Percentiles rank a stretch among this genome's conserved stretches.
Evolutionary conservation across 78 protist species (phyloP).

Genomic region (Cavenderia fasciculata): DNA sequence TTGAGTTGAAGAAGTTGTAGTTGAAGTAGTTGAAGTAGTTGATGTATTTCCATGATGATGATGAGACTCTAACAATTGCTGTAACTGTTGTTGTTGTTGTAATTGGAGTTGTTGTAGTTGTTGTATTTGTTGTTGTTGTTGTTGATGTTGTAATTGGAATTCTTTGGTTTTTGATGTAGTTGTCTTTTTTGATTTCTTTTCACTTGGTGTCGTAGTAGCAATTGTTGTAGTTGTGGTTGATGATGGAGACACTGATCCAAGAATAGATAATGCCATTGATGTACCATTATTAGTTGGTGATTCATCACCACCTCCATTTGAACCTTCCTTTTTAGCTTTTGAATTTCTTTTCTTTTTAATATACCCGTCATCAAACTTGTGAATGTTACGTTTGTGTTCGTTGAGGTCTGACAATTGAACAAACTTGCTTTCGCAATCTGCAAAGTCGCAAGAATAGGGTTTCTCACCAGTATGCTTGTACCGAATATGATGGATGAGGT

Average conservation of each 20-base stretch:
- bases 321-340: background rate
- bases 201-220: background rate
- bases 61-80: background rate
- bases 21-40: background rate
- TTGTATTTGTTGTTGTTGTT: background rate
- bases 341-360: constrained; percentile 65
- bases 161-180: background rate
- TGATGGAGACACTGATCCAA: no score
- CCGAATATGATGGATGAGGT: constrained; percentile 65
- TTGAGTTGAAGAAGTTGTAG: background rate
- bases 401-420: constrained; percentile 67
- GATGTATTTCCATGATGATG: background rate
- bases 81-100: background rate
- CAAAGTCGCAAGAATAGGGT: constrained; percentile 55
- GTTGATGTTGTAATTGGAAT: background rate
- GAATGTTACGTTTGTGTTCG: constrained; percentile 72
- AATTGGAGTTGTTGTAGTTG: background rate
- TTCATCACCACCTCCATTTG: background rate
- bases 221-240: no score
- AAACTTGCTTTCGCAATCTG: constrained; percentile 55
- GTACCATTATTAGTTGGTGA: no score
- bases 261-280: no score
- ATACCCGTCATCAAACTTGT: constrained; percentile 71
- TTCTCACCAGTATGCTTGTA: constrained; percentile 77
- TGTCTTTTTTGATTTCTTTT: constrained; percentile 1